Base-by-base conservation (phyloP, 306 rosid species). In the Dalbergia cultrata region DNA sequence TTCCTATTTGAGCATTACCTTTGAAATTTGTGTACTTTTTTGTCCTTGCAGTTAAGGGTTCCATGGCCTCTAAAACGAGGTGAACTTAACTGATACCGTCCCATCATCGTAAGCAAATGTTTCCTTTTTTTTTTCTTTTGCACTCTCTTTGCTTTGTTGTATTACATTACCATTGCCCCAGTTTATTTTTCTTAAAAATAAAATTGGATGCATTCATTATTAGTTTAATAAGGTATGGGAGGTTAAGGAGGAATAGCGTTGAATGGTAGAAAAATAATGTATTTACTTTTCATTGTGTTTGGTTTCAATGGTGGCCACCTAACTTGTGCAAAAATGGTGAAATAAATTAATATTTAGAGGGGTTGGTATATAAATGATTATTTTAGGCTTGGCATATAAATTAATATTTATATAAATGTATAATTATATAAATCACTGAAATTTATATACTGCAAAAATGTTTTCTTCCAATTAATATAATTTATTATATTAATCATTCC, bases 61-160 rank as follows among this genome's bases (percentile, higher is more conserved):
- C 60, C 67, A 89, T 91, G 97, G 91, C 88, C 66, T 81, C 90
- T 8, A 83, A 82, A 85, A 39, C 12, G 97, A 89, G 84, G 84
- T n/a, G 1, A 89, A 78, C 71, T 80, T 85, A 14, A 49, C 77
- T 8, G 88, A 87, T 64, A 68, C 88, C 61, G 18, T 88, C 65
- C 87, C 89, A 22, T 73, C 88, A 52, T 81, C 80, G 93, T 93
- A 86, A 86, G 90, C 70, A 19, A 34, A 47, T 7, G 44, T 54
- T 66, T 5, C 35, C 65, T 9, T 10, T 8, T 16, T n/a, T n/a
- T 74, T 33, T 3, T n/a, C 6, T 47, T 4, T 44, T 56, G 2
- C 31, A 1, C 7, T 19, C 16, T 71, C 8, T 4, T 13, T 79
- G 39, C 13, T 13, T 79, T 16, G 54, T 31, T n/a, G 17, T 61